A percentile compares a stretch with the other conserved stretches of the same genome.
These are phyloP conservation scores for Rhexocercosporidium sp. DNA, from an alignment of 2,329 filamentous ascomycete genomes.

Conservation along the genomic window DNA sequence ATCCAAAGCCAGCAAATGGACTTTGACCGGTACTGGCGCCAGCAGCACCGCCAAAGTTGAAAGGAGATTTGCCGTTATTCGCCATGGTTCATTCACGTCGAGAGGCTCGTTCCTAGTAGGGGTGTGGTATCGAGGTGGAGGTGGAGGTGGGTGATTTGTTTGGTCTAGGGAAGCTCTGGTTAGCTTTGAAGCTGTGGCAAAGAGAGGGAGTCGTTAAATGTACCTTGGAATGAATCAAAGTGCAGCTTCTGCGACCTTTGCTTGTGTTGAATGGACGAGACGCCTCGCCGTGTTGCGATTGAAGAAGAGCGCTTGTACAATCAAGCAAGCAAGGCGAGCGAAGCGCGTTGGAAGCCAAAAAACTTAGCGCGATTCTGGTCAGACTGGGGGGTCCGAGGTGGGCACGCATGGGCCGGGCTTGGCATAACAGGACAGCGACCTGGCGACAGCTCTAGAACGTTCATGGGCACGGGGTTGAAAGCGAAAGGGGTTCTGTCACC, in stretches of 20 bases:
- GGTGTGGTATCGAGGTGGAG: background rate
- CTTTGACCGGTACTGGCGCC: conserved; percentile 29
- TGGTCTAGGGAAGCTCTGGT: background rate
- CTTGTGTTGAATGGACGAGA: background rate
- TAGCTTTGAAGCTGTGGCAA: conserved; percentile 3
- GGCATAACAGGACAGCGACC: conserved; percentile 1
- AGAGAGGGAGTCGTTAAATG: background rate
- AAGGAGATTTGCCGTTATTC: conserved; percentile 27
- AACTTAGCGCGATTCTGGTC: conserved; percentile 6
- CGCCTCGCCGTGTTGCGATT: conserved; percentile 5
- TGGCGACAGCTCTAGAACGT: conserved; percentile 13
- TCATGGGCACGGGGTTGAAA: background rate
- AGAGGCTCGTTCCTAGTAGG: background rate
- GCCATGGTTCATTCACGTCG: background rate
- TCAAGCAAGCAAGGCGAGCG: background rate
- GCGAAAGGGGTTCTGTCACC: background rate
- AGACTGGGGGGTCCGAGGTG: background rate
- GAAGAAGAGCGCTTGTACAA: background rate
- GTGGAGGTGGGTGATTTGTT: background rate
- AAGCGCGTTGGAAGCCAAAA: conserved; percentile 8
- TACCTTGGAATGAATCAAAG: background rate
- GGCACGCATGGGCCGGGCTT: background rate
- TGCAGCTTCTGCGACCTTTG: conserved; percentile 2
- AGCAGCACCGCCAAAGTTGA: conserved; percentile 41
- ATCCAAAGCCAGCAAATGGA: conserved; percentile 40